phyloP scores from a whole-genome alignment of 306 rosid genomes.

The Gynostemma pentaphyllum region DNA sequence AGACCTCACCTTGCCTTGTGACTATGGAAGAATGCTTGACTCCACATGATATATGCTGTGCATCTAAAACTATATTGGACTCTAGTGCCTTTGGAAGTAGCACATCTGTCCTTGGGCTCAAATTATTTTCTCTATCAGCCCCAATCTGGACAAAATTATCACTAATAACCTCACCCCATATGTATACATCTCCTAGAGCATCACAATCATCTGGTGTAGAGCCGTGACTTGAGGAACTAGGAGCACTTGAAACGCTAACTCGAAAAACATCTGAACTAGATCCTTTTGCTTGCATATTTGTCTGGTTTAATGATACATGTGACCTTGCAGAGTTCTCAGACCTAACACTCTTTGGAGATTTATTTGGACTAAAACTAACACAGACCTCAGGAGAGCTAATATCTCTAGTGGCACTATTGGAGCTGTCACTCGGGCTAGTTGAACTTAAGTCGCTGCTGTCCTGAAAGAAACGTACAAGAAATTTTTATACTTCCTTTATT shows the following conservation, averaged over 20 bases:
- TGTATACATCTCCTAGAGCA: conserved; percentile 84
- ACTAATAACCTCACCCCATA: conserved; percentile 90
- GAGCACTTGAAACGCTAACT: conserved; percentile 92
- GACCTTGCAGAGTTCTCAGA: conserved; percentile 60
- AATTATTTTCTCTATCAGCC: conserved; percentile 40
- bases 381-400: conserved; percentile 69
- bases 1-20: conserved; percentile 86
- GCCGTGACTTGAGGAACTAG: conserved; percentile 95
- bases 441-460: conserved; percentile 75
- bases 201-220: conserved; percentile 88
- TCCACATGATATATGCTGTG: conserved; percentile 85
- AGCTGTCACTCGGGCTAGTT: conserved; percentile 71
- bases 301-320: conserved; percentile 59
- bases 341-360: conserved; percentile 42
- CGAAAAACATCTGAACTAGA: conserved; percentile 66
- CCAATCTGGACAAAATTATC: conserved; percentile 81
- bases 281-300: conserved; percentile 93
- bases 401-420: conserved; percentile 53
- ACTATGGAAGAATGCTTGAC: conserved; percentile 86
- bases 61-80: conserved; percentile 86
- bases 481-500: not conserved
- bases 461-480: conserved; percentile 31
- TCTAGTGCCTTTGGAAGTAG: conserved; percentile 73
- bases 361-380: conserved; percentile 37
- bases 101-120: conserved; percentile 53